Percentiles rank a stretch among this genome's conserved stretches.
phyloP scores from a whole-genome alignment of 2,329 filamentous ascomycete genomes.

The Aspergillus sp. region DNA sequence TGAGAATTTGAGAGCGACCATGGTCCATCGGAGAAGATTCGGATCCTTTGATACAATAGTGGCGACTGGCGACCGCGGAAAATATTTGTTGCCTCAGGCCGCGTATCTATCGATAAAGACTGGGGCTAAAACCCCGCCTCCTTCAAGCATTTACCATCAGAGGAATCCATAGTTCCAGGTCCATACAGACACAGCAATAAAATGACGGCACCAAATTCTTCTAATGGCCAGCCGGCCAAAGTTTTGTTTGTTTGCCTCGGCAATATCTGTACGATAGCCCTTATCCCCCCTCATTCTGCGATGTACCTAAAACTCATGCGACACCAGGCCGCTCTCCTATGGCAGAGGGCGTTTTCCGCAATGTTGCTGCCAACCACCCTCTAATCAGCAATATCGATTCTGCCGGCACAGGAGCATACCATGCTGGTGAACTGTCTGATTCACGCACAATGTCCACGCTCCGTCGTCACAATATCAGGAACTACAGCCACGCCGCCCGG shows the following conservation, averaged over 20 bases:
- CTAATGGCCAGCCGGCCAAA: conserved; percentile 49
- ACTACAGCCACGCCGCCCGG: conserved; percentile 75
- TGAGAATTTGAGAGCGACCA: no score
- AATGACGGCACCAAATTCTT: conserved; percentile 23
- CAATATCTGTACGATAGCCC: conserved; percentile 71
- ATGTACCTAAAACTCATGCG: conserved; percentile 6
- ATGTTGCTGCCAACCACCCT: conserved; percentile 60
- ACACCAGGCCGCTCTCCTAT: conserved; percentile 73
- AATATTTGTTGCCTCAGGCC: background rate
- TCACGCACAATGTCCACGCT: conserved; percentile 80
- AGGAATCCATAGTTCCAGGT: background rate
- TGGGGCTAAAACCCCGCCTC: background rate
- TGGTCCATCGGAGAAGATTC: background rate
- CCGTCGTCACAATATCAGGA: conserved; percentile 68
- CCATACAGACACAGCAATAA: background rate
- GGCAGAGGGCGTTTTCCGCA: conserved; percentile 90
- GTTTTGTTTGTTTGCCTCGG: conserved; percentile 95
- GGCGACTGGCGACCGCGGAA: background rate
- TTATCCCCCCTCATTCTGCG: conserved; percentile 1
- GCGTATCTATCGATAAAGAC: conserved; percentile 1
- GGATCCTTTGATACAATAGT: background rate
- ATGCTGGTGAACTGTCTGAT: conserved; percentile 74
- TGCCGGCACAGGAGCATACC: conserved; percentile 87
- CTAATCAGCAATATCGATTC: conserved; percentile 73
- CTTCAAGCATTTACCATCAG: background rate